A percentile compares a stretch with the other conserved stretches of the same genome.
Conservation (phyloP, 1,139 yeast species). For the Geotrichum macrosporum region DNA sequence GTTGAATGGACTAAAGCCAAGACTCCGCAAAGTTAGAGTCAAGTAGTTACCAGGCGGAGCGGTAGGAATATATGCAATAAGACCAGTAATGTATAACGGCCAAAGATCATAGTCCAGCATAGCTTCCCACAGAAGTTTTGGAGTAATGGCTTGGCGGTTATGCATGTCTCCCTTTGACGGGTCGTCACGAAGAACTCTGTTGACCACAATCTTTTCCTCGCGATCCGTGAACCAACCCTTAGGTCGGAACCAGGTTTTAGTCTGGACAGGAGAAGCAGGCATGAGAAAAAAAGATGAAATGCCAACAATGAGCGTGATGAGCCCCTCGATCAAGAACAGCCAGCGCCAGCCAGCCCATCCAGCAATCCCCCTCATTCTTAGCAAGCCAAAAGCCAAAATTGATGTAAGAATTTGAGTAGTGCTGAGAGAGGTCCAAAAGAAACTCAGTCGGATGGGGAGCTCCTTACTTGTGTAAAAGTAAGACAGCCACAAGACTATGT, state of each 20-base stretch:
- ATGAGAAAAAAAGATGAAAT: conserved; percentile 47
- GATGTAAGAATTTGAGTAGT: conserved; percentile 35
- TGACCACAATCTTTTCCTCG: conserved; percentile 58
- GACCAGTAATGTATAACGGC: conserved; percentile 53
- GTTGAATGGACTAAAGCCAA: conserved; percentile 55
- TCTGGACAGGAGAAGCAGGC: conserved; percentile 55
- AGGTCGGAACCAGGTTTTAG: conserved; percentile 45
- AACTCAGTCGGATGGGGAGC: conserved; percentile 47
- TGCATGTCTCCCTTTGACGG: conserved; percentile 65
- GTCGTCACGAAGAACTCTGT: conserved; percentile 58
- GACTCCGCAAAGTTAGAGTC: conserved; percentile 47
- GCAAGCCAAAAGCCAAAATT: conserved; percentile 45
- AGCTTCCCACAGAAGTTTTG: conserved; percentile 41
- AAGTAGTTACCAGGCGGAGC: conserved; percentile 46
- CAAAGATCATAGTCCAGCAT: conserved; percentile 51
- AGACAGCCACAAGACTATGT: conserved; percentile 49
- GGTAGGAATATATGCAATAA: conserved; percentile 43
- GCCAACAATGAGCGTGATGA: conserved; percentile 49
- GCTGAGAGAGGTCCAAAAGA: conserved; percentile 43
- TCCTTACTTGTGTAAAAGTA: conserved; percentile 51
- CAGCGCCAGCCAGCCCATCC: conserved; percentile 53
- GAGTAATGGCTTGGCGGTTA: conserved; percentile 52
- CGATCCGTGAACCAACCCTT: conserved; percentile 59
- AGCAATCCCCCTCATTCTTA: conserved; percentile 41
- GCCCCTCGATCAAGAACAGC: conserved; percentile 55